Evolutionary conservation across 352 stramenopile species (phyloP), one percentile per base, ranked within the genome.

Genomic region (Phytophthora tentaculata): DNA sequence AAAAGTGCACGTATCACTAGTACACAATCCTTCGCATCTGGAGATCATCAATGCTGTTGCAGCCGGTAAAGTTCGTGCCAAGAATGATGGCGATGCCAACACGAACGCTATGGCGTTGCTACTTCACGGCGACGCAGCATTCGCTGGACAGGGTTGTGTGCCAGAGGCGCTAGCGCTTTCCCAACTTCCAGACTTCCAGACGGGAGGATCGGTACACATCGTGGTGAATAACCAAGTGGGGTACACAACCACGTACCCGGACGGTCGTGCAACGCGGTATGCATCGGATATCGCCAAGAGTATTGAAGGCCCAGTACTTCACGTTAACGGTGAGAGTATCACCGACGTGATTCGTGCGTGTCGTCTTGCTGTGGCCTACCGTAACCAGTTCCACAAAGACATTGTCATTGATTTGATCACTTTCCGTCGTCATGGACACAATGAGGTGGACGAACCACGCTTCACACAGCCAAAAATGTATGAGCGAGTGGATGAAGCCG

Each of bases 391-490:
- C 69, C 67, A 89, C 35, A 93, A 94, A 58, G 91, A 97, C 51
- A 84, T 96, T 32, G 75, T 97, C 32, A 88, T 97, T 43, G 88
- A 97, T 54, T 71, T 97, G 45, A 76, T 93, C 53, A 86, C 77
- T 17, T 97, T 89, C 71, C 86, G 91, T 61, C 87, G 87, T 26
- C 83, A 97, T 60, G 91, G 90, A 52, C 90, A 97, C 84, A 97
- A 97, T 63, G 91, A 97, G 71, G 81, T 95, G 5, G 90, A 97
- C 60, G 88, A 97, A 50, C 91, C 91, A 14, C 81, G 84, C 17
- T 94, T 97, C 67, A 97, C 91, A 44, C 88, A 97, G 63, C 90
- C 90, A 0, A 88, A 90, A 44, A 96, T 96, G 89, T 96, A 97
- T 67, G 74, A 81, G 20, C 77, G 75, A 7, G 84, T 97, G 53